Evolutionary conservation across 805 yeast species (phyloP), one percentile per base, ranked within the genome.

Genomic region (Ogataea thermomethanolica): DNA sequence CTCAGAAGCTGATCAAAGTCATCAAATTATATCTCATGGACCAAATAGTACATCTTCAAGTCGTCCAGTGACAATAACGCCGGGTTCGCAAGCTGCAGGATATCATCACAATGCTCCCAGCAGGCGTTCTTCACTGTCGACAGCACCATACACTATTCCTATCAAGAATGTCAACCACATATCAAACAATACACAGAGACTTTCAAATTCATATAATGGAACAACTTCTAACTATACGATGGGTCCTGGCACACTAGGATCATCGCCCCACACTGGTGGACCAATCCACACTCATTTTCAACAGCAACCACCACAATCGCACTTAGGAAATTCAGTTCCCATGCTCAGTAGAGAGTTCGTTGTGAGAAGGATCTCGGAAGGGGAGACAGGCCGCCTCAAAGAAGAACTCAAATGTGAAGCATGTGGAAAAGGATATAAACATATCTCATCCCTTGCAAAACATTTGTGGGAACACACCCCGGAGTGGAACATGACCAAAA

Each of bases 381-480:
- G 95, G 33, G 95, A 85, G 58, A 78, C 88, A 3, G 95, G 95
- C 15, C 66, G 95, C 34, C 69, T 84, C 35, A 87, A 86, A 59
- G 95, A 87, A 56, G 90, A 84, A 56, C 71, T 87, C 48, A 81
- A 81, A 54, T 87, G 95, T 66, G 95, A 88, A 61, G 87, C 93
- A 4, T 87, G 96, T 54, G 95, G 95, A 3, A 87, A 87, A 61
- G 95, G 93, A 15, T 87, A 87, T 59, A 88, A 86, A 59, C 96
- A 87, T 64, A 83, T 87, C 5, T 80, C 89, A 1, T 81, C 90
- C n/a, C 70, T 86, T 44, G 93, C 95, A 2, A 86, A 86, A 61
- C 95, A 86, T 64, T 64, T 87, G 28, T 87, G 95, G 95, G 96
- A 87, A 57, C 96, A 87, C 60, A 87, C 96, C 0, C 95, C 95